Evolutionary conservation across 192 early-diverging fungal genomes (phyloP), one percentile per base, ranked within the genome.

Genomic region (Backusella macrospora): DNA sequence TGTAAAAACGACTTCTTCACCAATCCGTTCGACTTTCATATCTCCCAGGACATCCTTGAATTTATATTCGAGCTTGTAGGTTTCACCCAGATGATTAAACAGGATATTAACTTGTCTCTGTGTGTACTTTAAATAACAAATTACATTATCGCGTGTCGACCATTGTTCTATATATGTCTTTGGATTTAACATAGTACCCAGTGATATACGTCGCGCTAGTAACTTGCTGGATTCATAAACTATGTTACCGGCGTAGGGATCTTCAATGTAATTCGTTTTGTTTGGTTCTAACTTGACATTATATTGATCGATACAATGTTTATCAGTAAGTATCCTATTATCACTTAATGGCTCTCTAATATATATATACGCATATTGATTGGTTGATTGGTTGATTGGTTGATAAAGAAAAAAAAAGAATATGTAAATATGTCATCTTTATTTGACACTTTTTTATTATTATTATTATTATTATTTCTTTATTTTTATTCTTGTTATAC

Each of bases 31-130:
- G 0, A 81, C 43, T 10, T 63, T 40, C 1, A 73, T 63, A 16
- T 76, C 75, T 0, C 65, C 76, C 12, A 62, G 45, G 0, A 85
- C 46, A 64, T 80, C 73, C 43, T 85, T 80, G 29, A 85, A 85
- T 39, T 62, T 71, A 21, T 63, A 62, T 45, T 85, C 83, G 45
- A 82, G 6, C 38, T 67, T 62, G 21, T 79, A 77, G 0, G 65
- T 37, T 15, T 43, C n/a, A 7, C 45, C 29, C 10, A 73, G 16
- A 45, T 78, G 44, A 42, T 62, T 18, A 52, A 85, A 85, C 38
- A 65, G 47, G 3, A 85, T 49, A 14, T 69, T 23, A 9, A 78
- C 37, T 3, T 62, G 78, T 15, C 77, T 71, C 23, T 29, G 55
- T 13, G 78, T 45, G 16, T 74, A 84, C 16, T 78, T 45, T 6